A percentile compares a stretch with the other conserved stretches of the same genome.
Evolutionary conservation across 192 early-diverging fungal species (phyloP).

Genomic region (Coemansia sp.): DNA sequence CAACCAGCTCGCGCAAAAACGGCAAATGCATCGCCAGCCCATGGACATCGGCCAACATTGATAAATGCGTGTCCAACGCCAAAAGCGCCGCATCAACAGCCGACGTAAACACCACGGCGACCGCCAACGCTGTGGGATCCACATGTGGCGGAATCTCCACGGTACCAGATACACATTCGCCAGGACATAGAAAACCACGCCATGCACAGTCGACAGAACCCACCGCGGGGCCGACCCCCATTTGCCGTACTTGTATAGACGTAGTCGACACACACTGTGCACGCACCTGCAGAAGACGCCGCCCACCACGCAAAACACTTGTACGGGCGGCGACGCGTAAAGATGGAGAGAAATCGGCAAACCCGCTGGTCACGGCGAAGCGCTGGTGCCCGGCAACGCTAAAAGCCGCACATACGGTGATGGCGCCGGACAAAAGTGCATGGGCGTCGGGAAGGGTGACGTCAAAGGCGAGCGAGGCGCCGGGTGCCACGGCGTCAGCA

Average conservation of each 20-base stretch:
- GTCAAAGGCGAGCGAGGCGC: background rate
- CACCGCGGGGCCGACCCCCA: background rate
- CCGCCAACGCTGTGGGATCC: background rate
- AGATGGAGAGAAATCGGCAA: slow-evolving; percentile 23
- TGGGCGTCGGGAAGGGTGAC: slow-evolving; percentile 7
- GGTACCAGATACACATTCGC: background rate
- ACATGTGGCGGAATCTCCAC: background rate
- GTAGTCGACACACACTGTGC: background rate
- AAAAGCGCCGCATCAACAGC: background rate
- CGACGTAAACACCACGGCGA: background rate
- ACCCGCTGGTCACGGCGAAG: background rate
- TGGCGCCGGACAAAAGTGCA: background rate
- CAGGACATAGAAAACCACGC: slow-evolving; percentile 3
- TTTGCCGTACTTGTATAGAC: background rate
- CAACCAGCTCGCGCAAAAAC: background rate
- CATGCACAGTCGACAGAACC: background rate
- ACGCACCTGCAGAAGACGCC: slow-evolving; percentile 1
- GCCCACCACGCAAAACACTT: background rate
- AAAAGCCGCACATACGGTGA: slow-evolving; percentile 26
- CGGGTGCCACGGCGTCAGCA: slow-evolving; percentile 7
- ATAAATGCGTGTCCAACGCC: background rate
- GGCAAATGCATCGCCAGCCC: background rate
- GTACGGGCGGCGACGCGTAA: background rate
- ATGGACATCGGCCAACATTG: background rate
- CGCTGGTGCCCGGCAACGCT: background rate